phyloP scores from a whole-genome alignment of 129 eudicot species.

The Pulicaria dysenterica region DNA sequence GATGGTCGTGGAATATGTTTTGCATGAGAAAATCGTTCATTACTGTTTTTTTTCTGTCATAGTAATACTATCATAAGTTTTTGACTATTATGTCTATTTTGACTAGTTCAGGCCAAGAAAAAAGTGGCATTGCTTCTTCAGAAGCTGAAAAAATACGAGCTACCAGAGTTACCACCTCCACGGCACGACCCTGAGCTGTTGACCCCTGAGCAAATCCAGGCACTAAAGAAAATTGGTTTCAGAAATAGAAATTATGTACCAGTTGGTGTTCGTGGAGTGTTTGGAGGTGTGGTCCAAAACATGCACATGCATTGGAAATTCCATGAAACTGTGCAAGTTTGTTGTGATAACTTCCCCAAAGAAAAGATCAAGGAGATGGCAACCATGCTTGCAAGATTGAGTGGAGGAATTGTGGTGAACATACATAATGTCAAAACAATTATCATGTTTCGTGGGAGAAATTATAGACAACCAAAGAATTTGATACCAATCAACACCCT shows the following conservation, averaged over 20 bases:
- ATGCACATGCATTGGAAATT: constrained; percentile 99
- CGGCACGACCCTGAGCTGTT: constrained; percentile 94
- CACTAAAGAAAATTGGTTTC: constrained; percentile 88
- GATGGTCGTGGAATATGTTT: no score
- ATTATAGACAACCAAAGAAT: constrained; percentile 94
- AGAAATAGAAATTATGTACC: constrained; percentile 85
- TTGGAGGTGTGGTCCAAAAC: constrained; percentile 98
- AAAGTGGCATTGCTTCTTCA: constrained; percentile 98
- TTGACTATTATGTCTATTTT: neutral
- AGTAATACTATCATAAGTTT: no score
- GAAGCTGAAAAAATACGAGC: constrained; percentile 92
- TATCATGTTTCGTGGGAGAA: constrained; percentile 99
- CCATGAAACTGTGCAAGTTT: constrained; percentile 97
- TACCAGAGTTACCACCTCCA: constrained; percentile 92
- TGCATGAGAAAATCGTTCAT: no score
- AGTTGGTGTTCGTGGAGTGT: constrained; percentile 99
- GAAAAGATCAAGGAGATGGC: constrained; percentile 99
- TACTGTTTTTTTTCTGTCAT: no score
- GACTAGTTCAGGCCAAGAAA: constrained; percentile 83
- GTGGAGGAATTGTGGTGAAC: constrained; percentile 94
- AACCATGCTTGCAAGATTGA: constrained; percentile 84
- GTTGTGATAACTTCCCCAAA: constrained; percentile 97
- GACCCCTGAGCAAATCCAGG: constrained; percentile 90
- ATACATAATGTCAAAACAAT: constrained; percentile 90
- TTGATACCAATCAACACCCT: constrained; percentile 93